phyloP scores from a whole-genome alignment of 192 early-diverging fungal species.

The Endogone sp. region DNA sequence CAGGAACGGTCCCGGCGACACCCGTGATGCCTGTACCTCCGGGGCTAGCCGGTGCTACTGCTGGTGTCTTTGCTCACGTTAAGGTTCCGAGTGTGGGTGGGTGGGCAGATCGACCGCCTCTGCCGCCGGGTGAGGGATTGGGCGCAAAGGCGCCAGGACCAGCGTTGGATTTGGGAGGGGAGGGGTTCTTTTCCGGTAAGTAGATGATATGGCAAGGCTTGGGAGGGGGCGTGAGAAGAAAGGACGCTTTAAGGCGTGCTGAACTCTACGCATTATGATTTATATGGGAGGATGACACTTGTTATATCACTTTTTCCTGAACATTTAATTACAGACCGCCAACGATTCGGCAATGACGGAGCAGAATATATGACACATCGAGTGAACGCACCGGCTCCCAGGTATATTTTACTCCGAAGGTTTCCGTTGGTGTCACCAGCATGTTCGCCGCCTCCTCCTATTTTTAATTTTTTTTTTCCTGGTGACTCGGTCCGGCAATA shows the following conservation, averaged over 20 bases:
- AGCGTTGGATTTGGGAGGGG: background rate
- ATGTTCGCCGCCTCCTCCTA: no score
- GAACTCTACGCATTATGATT: no score
- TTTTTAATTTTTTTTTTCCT: no score
- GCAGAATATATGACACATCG: background rate
- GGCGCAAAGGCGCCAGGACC: background rate
- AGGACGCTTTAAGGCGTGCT: no score
- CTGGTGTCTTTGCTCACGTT: background rate
- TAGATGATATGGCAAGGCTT: background rate
- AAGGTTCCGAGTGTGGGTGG: background rate
- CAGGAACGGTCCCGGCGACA: background rate
- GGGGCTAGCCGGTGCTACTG: background rate
- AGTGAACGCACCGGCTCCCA: background rate
- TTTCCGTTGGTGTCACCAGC: no score
- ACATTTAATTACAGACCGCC: background rate
- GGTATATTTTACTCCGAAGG: background rate
- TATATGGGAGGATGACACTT: no score
- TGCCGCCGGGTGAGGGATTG: background rate
- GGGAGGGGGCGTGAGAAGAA: background rate
- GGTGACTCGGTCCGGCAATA: no score
- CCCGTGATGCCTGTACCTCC: background rate
- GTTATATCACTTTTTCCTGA: background rate
- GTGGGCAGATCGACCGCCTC: background rate
- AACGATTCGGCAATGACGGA: background rate
- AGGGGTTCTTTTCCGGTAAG: background rate